phyloP scores from a whole-genome alignment of 257 asterid genomes.

The Solanum virginianum region DNA sequence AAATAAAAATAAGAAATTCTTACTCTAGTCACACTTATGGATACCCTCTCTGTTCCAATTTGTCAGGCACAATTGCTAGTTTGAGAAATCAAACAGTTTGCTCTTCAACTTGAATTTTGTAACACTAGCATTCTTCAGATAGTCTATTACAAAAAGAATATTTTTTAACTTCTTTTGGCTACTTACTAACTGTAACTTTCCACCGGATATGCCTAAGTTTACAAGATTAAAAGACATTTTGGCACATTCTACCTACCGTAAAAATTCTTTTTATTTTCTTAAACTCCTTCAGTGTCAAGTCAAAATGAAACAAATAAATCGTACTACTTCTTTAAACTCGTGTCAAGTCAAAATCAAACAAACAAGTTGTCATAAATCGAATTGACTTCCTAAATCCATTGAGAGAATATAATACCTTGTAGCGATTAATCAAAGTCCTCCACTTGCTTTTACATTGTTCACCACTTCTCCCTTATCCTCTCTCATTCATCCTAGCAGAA shows the following conservation, averaged over 20 bases:
- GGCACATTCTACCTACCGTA: not conserved
- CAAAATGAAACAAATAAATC: not conserved
- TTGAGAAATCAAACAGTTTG: no score
- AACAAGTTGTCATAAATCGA: not conserved
- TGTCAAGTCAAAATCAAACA: not conserved
- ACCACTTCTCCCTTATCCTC: conserved; percentile 25
- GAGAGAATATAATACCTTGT: conserved; percentile 21
- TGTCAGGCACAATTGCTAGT: not conserved
- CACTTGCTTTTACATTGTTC: conserved; percentile 77
- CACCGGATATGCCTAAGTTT: not conserved
- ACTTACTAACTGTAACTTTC: not conserved
- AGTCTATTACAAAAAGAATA: not conserved
- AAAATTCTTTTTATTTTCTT: not conserved
- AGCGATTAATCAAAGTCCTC: conserved; percentile 45
- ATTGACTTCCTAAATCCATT: not conserved
- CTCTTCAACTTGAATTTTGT: no score
- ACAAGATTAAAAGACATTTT: not conserved
- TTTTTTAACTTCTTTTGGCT: not conserved
- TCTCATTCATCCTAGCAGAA: conserved; percentile 34
- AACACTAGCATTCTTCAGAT: no score
- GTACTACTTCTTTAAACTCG: not conserved
- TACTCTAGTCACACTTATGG: not conserved
- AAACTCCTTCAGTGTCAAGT: not conserved
- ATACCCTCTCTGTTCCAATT: not conserved
- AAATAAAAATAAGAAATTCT: not conserved